Evolutionary conservation across 495 filamentous ascomycete species (phyloP), one percentile per base, ranked within the genome.

Genomic region (Opeltia flavorubescens): DNA sequence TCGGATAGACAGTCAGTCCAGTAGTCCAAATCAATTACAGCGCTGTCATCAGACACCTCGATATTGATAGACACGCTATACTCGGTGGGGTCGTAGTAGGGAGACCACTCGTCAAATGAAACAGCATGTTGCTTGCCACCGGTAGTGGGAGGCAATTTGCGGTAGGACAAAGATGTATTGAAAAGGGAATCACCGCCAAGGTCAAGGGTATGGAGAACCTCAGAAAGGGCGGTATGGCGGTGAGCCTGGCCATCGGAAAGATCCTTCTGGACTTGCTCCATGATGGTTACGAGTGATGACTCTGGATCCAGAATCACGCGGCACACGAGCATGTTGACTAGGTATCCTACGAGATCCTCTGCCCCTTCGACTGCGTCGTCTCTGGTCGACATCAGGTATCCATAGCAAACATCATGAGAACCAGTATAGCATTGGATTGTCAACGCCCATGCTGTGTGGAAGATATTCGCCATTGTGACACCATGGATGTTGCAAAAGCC

Each of bases 51-150:
- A 12, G 62, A 57, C 0, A 67, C 62, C 47, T 77, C 75, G 21
- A 78, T 64, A 48, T 76, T 76, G 44, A 77, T 56, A 28, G 66
- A 75, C 0, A 78, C 54, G 6, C 65, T 63, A 50, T 74, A 74
- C 55, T 78, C 74, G 4, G 74, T 73, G 0, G 75, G 75, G 44
- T 78, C 75, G 36, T 76, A 66, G 26, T 74, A 68, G 1, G 64
- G 54, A 6, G 61, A 62, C 26, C 60, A 57, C 41, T 68, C 63
- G 2, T 58, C 50, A 39, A 68, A 63, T n/a, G 63, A 48, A 8
- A 72, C 65, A 9, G 56, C 55, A 26, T 57, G 57, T 26, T 50
- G 48, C 25, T 59, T 47, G 1, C 27, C 46, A 9, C 52, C 52
- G 26, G 55, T 53, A 0, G 49, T 46, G 0, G 55, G 43, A 1